Evolutionary conservation across 768 basidiomycete genomes (phyloP).

Genomic region (Tulasnella sp.): DNA sequence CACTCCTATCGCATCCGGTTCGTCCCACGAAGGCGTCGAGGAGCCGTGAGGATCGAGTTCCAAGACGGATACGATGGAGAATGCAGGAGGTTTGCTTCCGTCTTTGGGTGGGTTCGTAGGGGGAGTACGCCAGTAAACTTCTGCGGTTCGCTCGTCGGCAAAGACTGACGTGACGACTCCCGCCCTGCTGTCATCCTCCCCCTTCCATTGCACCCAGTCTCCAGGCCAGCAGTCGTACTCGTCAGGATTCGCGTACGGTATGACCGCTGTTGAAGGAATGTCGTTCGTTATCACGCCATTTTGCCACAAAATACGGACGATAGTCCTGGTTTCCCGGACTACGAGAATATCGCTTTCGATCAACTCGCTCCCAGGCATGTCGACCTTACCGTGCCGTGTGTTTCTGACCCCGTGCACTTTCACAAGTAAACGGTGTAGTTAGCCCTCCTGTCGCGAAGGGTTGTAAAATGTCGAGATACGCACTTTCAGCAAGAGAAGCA

Average conservation of each 20-base stretch:
- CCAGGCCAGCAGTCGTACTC: slow-evolving; percentile 96
- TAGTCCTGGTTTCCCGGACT: slow-evolving; percentile 69
- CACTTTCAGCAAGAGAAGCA: slow-evolving; percentile 29
- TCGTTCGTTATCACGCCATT: slow-evolving; percentile 65
- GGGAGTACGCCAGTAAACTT: slow-evolving; percentile 47
- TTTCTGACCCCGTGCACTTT: slow-evolving; percentile 44
- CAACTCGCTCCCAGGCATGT: slow-evolving; percentile 42
- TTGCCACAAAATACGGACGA: slow-evolving; percentile 79
- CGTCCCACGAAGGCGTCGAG: slow-evolving; percentile 49
- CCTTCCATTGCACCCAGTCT: slow-evolving; percentile 81
- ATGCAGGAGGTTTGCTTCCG: slow-evolving; percentile 49
- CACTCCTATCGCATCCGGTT: slow-evolving; percentile 55
- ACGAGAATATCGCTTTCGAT: slow-evolving; percentile 56
- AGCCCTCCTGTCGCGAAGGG: not conserved
- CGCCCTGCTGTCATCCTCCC: slow-evolving; percentile 60
- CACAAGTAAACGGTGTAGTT: not conserved
- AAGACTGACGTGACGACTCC: slow-evolving; percentile 79
- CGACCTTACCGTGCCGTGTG: slow-evolving; percentile 59
- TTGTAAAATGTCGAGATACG: not conserved
- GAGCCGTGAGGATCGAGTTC: slow-evolving; percentile 83
- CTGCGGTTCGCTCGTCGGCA: slow-evolving; percentile 65
- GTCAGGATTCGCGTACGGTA: slow-evolving; percentile 82
- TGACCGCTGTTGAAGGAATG: slow-evolving; percentile 57
- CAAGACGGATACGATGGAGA: slow-evolving; percentile 62
- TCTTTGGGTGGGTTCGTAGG: slow-evolving; percentile 32